These are phyloP conservation scores for Asterochloris erici DNA, from an alignment of 139 green algal genomes.

Conservation along the genomic window DNA sequence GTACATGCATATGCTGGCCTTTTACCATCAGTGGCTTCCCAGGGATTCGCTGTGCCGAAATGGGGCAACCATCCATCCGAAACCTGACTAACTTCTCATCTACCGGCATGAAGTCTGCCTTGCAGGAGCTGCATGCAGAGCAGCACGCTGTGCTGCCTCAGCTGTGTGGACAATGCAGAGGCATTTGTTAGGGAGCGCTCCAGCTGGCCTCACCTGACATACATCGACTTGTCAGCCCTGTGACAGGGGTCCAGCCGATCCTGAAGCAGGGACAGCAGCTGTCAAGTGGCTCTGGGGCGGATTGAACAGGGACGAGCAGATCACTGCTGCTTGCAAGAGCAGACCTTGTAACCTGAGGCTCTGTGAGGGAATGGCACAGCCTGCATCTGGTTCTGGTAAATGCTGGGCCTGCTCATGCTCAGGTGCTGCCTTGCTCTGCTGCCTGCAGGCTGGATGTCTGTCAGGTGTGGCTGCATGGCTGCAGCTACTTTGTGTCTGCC, in stretches of 20 bases:
- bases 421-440: too few species aligned
- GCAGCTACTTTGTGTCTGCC: too few species aligned
- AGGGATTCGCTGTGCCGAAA: constrained; percentile 2
- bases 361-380: constrained; percentile 1
- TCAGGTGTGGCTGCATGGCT: too few species aligned
- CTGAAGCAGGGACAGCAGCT: background rate
- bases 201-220: constrained; percentile 3
- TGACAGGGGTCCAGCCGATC: background rate
- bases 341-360: too few species aligned
- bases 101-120: background rate
- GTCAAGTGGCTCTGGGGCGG: too few species aligned
- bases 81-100: constrained; percentile 16
- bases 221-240: constrained; percentile 5
- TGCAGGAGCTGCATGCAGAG: constrained; percentile 1
- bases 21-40: constrained; percentile 15
- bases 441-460: too few species aligned
- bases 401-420: constrained; percentile 7
- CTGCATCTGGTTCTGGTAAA: constrained; percentile 12
- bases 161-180: background rate
- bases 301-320: too few species aligned
- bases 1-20: background rate
- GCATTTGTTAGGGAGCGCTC: background rate
- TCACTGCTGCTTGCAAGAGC: too few species aligned
- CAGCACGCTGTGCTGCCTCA: background rate
- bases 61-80: constrained; percentile 4